Base-by-base conservation (phyloP, 2,329 filamentous ascomycete species). In the Fusarium tupiense region DNA sequence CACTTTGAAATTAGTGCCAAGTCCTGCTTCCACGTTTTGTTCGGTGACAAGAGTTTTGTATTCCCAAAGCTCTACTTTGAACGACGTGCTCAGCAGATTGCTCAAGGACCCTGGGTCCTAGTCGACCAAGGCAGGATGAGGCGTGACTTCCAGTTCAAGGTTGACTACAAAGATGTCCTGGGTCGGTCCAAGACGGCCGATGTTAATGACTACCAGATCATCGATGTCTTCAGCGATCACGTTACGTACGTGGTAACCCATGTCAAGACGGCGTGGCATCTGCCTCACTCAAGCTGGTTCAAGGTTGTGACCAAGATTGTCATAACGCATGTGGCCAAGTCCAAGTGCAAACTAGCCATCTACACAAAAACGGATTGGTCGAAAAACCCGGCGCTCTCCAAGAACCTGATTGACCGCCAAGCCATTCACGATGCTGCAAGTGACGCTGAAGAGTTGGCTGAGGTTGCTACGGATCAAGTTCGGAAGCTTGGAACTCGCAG, bases 41-140 rank as follows among this genome's bases (percentile, higher is more conserved):
- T 98, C 82, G 96, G 96, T 43, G 96, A 99, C 82, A 97, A 96
- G 84, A 97, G 94, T 81, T 94, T 95, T 40, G 92, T 98, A 44
- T 99, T 98, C 84, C 94, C 96, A 77, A 91, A 96, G 78, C 87
- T 98, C 37, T 96, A 98, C 81, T 92, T 94, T 80, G 94, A 97
- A 81, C 89, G 93, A 59, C 89, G 91, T 77, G 94, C 93, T 20
- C 90, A 92, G 81, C 91, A 92, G 71, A 95, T 98, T 71, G 91
- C 92, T 5, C 95, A 98, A 82, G 93, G 94, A 0, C 94, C 96
- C 0, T 99, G 96, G 96, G 86, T 88, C 24, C 87, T 91, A 56
- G 86, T 90, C 8, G 93, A 95, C 66, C 88, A 91, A 46, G 91
- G 91, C 4, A 89, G 90, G 54, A 90, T 96, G 86, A 90, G 90